Evolutionary conservation across 208 protist species (phyloP).

Genomic region (Jaenimonas drosophilae): DNA sequence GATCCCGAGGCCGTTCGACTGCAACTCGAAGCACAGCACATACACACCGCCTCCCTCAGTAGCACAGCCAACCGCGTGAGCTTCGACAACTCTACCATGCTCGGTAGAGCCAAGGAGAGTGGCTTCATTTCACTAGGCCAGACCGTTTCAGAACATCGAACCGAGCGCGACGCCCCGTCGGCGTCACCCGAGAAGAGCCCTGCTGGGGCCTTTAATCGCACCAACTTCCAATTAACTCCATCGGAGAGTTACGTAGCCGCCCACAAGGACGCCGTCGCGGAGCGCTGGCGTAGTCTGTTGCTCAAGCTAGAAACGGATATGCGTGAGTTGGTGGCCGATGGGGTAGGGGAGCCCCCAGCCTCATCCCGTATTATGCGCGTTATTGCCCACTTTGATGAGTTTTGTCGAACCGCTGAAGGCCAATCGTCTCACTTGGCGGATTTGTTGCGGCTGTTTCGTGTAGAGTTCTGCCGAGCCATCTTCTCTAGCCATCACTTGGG

Average conservation of each 20-base stretch:
- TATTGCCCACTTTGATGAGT: slow-evolving; percentile 53
- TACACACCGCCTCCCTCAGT: too few species aligned
- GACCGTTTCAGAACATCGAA: too few species aligned
- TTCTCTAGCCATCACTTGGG: slow-evolving; percentile 18
- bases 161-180: neutral
- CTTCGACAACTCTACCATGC: too few species aligned
- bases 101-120: too few species aligned
- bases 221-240: slow-evolving; percentile 9
- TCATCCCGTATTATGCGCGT: slow-evolving; percentile 26
- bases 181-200: slow-evolving; percentile 2
- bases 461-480: slow-evolving; percentile 77
- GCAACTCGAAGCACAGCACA: too few species aligned
- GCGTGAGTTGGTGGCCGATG: slow-evolving; percentile 55
- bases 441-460: slow-evolving; percentile 68
- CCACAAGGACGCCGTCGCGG: slow-evolving; percentile 13
- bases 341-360: slow-evolving; percentile 33
- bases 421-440: slow-evolving; percentile 40
- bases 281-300: slow-evolving; percentile 63
- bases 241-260: slow-evolving; percentile 23
- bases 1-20: too few species aligned
- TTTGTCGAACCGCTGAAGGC: slow-evolving; percentile 24
- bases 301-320: slow-evolving; percentile 69
- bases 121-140: too few species aligned
- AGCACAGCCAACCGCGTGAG: too few species aligned
- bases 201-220: neutral